Evolutionary conservation across 1,284 basidiomycete species (phyloP).

Genomic region (Wallemia mellicola): DNA sequence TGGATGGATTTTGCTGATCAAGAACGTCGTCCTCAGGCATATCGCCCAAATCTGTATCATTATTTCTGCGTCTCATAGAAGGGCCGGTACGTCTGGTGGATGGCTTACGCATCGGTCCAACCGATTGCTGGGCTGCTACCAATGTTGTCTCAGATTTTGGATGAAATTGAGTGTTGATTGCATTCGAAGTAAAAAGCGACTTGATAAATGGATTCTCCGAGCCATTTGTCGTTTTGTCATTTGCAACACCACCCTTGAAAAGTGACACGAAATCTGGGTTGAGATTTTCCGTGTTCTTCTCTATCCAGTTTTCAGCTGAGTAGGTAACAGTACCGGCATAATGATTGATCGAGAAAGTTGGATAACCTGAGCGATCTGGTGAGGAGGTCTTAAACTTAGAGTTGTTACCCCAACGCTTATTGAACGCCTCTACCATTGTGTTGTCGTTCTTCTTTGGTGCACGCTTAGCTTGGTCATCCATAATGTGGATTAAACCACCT

Average conservation of each 20-base stretch:
- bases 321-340: conserved; percentile 77
- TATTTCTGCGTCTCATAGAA: conserved; percentile 23
- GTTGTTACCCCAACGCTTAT: conserved; percentile 81
- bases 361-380: conserved; percentile 43
- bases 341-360: conserved; percentile 73
- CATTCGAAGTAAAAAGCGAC: conserved; percentile 56
- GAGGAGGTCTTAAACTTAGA: conserved; percentile 51
- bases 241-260: conserved; percentile 28
- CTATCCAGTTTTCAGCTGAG: conserved; percentile 61
- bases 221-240: conserved; percentile 17
- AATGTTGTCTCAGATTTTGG: conserved; percentile 79
- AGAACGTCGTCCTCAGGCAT: conserved; percentile 8
- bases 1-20: conserved; percentile 5
- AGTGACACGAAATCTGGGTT: conserved; percentile 80
- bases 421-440: conserved; percentile 79
- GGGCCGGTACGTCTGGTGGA: conserved; percentile 45
- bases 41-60: conserved; percentile 12
- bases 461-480: conserved; percentile 77
- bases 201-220: conserved; percentile 73
- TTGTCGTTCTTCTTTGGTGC: conserved; percentile 69
- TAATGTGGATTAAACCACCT: conserved; percentile 78
- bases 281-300: conserved; percentile 60
- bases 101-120: conserved; percentile 73
- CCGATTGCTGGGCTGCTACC: conserved; percentile 66
- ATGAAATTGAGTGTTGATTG: conserved; percentile 65